phyloP scores from a whole-genome alignment of 768 basidiomycete species.

The Mycena sanguinolenta region DNA sequence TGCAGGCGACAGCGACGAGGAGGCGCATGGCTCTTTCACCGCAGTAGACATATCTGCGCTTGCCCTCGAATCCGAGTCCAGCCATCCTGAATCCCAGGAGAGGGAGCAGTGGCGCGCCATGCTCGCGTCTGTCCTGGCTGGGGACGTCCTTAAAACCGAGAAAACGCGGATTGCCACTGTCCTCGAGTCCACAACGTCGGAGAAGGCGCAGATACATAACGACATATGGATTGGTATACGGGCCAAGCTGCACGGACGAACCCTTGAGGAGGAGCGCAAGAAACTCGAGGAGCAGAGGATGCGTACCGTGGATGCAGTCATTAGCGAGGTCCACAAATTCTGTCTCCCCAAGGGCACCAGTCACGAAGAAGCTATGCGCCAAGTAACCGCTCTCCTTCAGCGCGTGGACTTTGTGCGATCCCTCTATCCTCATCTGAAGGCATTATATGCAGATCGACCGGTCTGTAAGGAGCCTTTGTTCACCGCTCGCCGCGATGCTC shows the following conservation, averaged over 20 bases:
- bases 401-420: conserved; percentile 87
- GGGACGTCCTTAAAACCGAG: conserved; percentile 95
- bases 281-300: conserved; percentile 87
- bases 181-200: conserved; percentile 76
- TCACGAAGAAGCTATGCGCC: conserved; percentile 64
- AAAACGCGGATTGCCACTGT: conserved; percentile 92
- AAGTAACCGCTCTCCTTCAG: conserved; percentile 75
- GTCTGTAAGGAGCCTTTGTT: conserved; percentile 75
- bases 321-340: conserved; percentile 88
- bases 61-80: conserved; percentile 71
- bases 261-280: conserved; percentile 85
- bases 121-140: conserved; percentile 92
- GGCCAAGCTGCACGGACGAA: conserved; percentile 84
- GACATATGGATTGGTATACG: conserved; percentile 93
- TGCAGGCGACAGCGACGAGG: conserved; percentile 84
- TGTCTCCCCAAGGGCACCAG: conserved; percentile 58
- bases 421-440: conserved; percentile 87
- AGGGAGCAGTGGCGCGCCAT: conserved; percentile 95
- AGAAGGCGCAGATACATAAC: conserved; percentile 74
- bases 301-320: conserved; percentile 83
- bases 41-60: conserved; percentile 60
- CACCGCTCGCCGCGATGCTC: conserved; percentile 87
- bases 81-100: conserved; percentile 78
- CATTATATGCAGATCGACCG: conserved; percentile 84
- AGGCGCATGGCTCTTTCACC: conserved; percentile 64